Base-by-base conservation (phyloP, 75 land plant species). In the Ceratopteris richardii region DNA sequence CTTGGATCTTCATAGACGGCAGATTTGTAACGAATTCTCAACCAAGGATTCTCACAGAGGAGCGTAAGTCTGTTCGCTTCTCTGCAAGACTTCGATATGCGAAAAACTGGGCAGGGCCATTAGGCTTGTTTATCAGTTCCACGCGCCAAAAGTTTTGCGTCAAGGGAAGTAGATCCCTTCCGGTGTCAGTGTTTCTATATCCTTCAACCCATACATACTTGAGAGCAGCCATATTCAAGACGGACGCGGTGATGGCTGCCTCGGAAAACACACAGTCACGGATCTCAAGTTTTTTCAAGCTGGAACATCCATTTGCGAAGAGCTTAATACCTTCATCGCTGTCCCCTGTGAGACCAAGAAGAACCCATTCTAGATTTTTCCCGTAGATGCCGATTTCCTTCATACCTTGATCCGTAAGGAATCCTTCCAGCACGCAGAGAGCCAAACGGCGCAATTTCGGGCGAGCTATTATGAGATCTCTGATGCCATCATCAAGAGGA, bases 381-480 rank as follows among this genome's bases (percentile, higher is more conserved):
- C 79, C 55, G 11, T 56, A 56, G 41, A 27, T 48, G 5, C 79
- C 79, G 44, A 76, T 76, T 29, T 73, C 51, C 17, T 19, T 61
- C 26, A 75, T 31, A 9, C 78, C 78, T 43, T 11, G 36, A 28
- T 75, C 77, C 0, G 78, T 64, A 31, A 75, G 58, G 6, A 61
- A 76, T 13, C 78, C 78, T 23, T 19, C 37, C 24, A 76, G 69
- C 31, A 72, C 14, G 41, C 72, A 75, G 0, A 75, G 56, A n/a
- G 69, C 68, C 28, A 75, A 61, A 9, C 78, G 65, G 5, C 44
- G 58, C n/a, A 75, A 4, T 18, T 64, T 33, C 6, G 30, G 56
- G 31, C 78, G 72, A 21, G 69, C 77, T 50, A 53, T 62, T 21
- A 75, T 61, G 39, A 75, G 21, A 72, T 77, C 25, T 72, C 63